Base-by-base conservation (phyloP, 805 yeast genomes). In the Priceomyces castillae region DNA sequence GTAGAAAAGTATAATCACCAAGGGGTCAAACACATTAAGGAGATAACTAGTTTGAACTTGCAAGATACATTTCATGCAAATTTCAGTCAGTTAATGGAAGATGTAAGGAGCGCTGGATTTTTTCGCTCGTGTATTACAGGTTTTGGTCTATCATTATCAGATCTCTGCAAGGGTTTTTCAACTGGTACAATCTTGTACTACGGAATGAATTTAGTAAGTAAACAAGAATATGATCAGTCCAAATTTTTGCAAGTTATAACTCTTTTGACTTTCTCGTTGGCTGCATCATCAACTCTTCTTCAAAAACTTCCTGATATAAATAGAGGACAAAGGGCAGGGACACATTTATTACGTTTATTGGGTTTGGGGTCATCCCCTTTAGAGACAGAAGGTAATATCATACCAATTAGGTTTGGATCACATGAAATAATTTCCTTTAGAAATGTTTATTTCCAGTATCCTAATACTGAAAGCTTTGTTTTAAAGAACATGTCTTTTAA, bases 161-260 rank as follows among this genome's bases (percentile, higher is more conserved):
- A 73, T 38, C 58, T 84, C 11, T 62, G 85, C 33, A 65, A 78
- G 0, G 74, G 80, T 33, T 59, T 78, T 11, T 81, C 89, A 1
- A 89, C 90, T 46, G 84, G 88, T 2, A 66, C 87, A 1, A 58
- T 90, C n/a, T 67, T 89, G 4, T 90, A 80, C 61, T 90, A 83
- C 58, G 97, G 97, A 0, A 71, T 90, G 71, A 65, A 67, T 37
- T 69, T 94, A n/a, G 84, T 89, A 1, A 79, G 84, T 0, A 50
- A 56, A 1, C 73, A 70, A 0, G 77, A 77, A 37, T 89, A 88
- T 56, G 55, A 78, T 0, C 65, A 78, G 3, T 62, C 66, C n/a
- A 78, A 76, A 47, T 69, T 86, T 53, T 69, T 92, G 67, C 78
- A 80, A 52, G 86, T 90, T 0, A 75, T 87, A 41, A 76, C 90